Evolutionary conservation across 1,139 yeast species (phyloP).

Genomic region (Hyphopichia buzzinii): DNA sequence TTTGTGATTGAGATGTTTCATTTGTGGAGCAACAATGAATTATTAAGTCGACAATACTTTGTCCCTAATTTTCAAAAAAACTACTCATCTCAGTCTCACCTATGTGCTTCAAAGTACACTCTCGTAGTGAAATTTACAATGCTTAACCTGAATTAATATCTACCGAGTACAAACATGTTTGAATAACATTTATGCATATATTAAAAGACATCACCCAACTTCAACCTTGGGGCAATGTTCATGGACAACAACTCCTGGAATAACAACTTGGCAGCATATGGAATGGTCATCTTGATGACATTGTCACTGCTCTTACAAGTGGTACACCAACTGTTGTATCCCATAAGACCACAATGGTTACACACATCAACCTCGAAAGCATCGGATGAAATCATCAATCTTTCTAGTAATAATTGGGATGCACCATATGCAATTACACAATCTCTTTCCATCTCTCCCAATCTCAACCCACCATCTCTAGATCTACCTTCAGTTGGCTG

Average conservation of each 20-base stretch:
- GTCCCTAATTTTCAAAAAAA: neutral
- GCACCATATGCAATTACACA: conserved; percentile 99
- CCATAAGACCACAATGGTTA: conserved; percentile 96
- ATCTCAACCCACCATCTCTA: conserved; percentile 98
- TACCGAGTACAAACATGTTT: too few relatives aligned
- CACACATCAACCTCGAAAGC: conserved; percentile 97
- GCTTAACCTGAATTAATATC: too few relatives aligned
- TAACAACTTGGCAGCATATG: conserved; percentile 93
- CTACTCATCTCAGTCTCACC: neutral
- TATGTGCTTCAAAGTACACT: too few relatives aligned
- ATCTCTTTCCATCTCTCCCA: conserved; percentile 99
- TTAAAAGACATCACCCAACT: conserved; percentile 79
- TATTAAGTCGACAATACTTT: too few relatives aligned
- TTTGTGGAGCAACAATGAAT: too few relatives aligned
- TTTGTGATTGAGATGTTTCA: too few relatives aligned
- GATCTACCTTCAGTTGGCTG: conserved; percentile 99
- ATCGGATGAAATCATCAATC: conserved; percentile 95
- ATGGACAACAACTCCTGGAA: conserved; percentile 95
- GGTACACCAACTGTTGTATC: conserved; percentile 96
- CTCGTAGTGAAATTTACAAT: too few relatives aligned
- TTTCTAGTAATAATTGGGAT: conserved; percentile 94
- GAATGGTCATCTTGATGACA: conserved; percentile 92
- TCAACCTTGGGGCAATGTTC: conserved; percentile 96
- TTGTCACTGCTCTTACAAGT: conserved; percentile 86
- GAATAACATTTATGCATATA: too few relatives aligned